Base-by-base conservation (phyloP, 495 filamentous ascomycete species). In the Rostrohypoxylon terebratum region DNA sequence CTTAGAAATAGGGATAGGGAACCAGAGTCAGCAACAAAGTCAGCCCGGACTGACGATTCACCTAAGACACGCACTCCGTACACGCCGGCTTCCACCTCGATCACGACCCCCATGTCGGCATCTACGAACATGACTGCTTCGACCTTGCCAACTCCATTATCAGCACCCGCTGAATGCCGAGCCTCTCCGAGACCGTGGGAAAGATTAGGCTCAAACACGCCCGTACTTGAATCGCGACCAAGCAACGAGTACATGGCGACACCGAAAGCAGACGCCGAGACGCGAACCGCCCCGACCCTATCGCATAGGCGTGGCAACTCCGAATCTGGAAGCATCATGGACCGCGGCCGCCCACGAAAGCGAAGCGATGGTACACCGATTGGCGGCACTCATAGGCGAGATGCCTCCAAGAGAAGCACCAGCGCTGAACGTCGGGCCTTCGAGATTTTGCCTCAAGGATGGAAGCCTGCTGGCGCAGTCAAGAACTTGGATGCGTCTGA, bases 241-340 rank as follows among this genome's bases (percentile, higher is more conserved):
- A 74, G 16, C 36, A 25, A 61, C 44, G 76, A 75, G 47, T 18
- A 44, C n/a, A 69, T 66, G 23, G 53, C 53, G 33, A 80, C 75
- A 18, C 74, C 77, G 48, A 80, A 80, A 66, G 66, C 75, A 3
- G 82, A 82, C 21, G 40, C 75, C 7, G 82, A 69, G 31, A 9
- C 69, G 14, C 76, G 75, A 33, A 76, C 68, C 31, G 70, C 55
- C n/a, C 57, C 72, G 10, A 31, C 50, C 13, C 16, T 20, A 20
- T 78, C 79, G 8, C 85, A 87, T 69, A 81, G 77, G 65, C 80
- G 87, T 69, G 81, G 83, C n/a, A 79, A 82, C 65, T 90, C 87
- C 10, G 88, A 90, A 20, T 82, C 86, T 0, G 86, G 71, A n/a
- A 82, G 87, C 58, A 86, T 89, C 54, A 85, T 90, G 81, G 84